Evolutionary conservation across 1,139 yeast species (phyloP).

Genomic region (Chernovozyma sophiae-reginae): DNA sequence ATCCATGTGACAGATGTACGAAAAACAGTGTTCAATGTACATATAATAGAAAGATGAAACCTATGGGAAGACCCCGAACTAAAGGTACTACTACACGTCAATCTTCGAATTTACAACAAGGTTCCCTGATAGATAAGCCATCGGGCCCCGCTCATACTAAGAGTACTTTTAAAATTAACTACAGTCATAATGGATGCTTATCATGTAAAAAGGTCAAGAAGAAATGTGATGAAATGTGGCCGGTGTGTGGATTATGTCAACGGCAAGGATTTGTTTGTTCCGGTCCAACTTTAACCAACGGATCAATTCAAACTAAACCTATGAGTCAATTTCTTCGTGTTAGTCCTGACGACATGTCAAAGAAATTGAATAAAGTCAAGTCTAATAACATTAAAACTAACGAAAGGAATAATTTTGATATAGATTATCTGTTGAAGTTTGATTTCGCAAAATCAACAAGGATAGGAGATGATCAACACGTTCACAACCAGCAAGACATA

Average conservation of each 20-base stretch:
- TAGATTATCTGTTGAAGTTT: neutral
- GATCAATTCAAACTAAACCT: neutral
- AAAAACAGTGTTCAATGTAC: conserved; percentile 9
- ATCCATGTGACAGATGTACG: conserved; percentile 12
- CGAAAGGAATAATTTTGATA: neutral
- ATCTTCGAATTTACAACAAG: neutral
- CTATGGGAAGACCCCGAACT: conserved; percentile 14
- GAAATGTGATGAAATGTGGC: conserved; percentile 58
- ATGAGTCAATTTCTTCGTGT: neutral
- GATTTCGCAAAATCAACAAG: neutral
- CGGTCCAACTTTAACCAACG: conserved; percentile 4
- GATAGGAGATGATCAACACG: neutral
- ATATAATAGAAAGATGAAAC: conserved; percentile 10
- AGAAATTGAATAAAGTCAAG: neutral
- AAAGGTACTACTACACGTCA: neutral
- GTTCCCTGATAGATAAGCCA: neutral
- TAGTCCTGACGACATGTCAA: neutral
- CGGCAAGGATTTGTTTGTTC: conserved; percentile 42
- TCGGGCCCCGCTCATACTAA: neutral
- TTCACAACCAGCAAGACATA: neutral
- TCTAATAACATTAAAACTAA: neutral
- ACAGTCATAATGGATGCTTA: conserved; percentile 49
- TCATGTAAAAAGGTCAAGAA: conserved; percentile 61
- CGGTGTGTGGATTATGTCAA: conserved; percentile 49
- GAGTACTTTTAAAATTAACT: neutral